Percentiles rank a stretch among this genome's conserved stretches.
Evolutionary conservation across 768 basidiomycete genomes (phyloP).

Genomic region (Rhizopogon sp.): DNA sequence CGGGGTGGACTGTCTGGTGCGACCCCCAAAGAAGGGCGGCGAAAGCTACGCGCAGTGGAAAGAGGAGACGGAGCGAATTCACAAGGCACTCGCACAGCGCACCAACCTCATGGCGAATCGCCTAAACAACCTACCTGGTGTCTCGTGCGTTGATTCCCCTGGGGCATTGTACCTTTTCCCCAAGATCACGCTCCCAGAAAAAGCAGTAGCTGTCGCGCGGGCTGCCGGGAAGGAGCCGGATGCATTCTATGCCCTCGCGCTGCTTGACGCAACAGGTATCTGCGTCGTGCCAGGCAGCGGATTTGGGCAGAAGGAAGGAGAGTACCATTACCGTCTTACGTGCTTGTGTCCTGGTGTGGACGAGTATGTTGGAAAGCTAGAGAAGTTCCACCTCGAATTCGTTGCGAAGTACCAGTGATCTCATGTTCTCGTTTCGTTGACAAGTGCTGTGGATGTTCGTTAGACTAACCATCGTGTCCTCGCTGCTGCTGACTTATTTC

Average conservation of each 20-base stretch:
- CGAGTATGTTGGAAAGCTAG: constrained; percentile 83
- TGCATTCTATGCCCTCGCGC: constrained; percentile 77
- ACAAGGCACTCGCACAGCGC: constrained; percentile 66
- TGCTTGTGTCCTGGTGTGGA: constrained; percentile 94
- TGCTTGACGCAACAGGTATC: constrained; percentile 88
- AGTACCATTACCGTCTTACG: constrained; percentile 89
- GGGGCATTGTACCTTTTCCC: constrained; percentile 96
- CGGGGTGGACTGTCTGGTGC: constrained; percentile 91
- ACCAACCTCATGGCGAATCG: constrained; percentile 69
- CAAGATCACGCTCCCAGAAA: constrained; percentile 64
- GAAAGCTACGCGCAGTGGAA: constrained; percentile 78
- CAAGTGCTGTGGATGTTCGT: background rate
- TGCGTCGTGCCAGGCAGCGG: constrained; percentile 93
- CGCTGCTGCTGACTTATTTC: background rate
- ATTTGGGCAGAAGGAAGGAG: constrained; percentile 89
- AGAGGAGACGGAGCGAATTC: constrained; percentile 78
- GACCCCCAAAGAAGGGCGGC: constrained; percentile 75
- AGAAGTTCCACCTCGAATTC: constrained; percentile 65
- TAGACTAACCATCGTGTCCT: background rate
- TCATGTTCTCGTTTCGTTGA: background rate
- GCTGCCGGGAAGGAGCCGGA: constrained; percentile 78
- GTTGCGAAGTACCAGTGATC: constrained; percentile 40
- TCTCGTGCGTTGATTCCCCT: constrained; percentile 84
- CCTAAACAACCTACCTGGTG: constrained; percentile 82
- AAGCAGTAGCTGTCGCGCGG: constrained; percentile 70